Conservation (phyloP, 2,329 filamentous ascomycete genomes). For the Stemphylium beticola region DNA sequence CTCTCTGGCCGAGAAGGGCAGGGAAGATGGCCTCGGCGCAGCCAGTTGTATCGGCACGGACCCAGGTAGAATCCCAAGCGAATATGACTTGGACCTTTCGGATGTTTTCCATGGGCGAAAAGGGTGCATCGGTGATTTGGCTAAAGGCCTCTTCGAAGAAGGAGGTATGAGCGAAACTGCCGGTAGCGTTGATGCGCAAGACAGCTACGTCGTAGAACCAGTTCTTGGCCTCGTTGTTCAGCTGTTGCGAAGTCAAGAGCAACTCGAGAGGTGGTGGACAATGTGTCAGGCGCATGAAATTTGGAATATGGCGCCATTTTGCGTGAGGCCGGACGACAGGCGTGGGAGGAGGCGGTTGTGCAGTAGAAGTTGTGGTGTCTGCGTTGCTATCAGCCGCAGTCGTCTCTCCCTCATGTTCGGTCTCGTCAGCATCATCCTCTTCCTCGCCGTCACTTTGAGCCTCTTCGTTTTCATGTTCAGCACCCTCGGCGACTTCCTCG, state of each 20-base stretch:
- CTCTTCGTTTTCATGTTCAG: neutral
- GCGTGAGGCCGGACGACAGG: slow-evolving; percentile 20
- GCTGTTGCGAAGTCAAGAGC: slow-evolving; percentile 36
- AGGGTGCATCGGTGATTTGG: slow-evolving; percentile 37
- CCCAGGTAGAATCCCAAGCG: slow-evolving; percentile 45
- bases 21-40: slow-evolving; percentile 34
- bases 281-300: slow-evolving; percentile 41
- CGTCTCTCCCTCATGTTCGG: slow-evolving; percentile 3
- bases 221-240: slow-evolving; percentile 37
- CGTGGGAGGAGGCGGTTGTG: slow-evolving; percentile 8
- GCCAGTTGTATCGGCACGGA: slow-evolving; percentile 27
- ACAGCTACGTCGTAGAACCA: slow-evolving; percentile 45
- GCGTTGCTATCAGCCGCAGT: slow-evolving; percentile 8
- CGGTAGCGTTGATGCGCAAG: slow-evolving; percentile 41
- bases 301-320: slow-evolving; percentile 45
- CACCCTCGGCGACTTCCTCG: neutral
- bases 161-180: slow-evolving; percentile 41
- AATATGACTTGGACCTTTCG: slow-evolving; percentile 40
- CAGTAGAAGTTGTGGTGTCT: neutral
- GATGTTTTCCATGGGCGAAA: slow-evolving; percentile 45
- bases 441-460: neutral
- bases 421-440: neutral
- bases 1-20: slow-evolving; percentile 34
- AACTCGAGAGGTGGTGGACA: slow-evolving; percentile 40
- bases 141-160: slow-evolving; percentile 41